Evolutionary conservation across 1,139 yeast genomes (phyloP), one percentile per base, ranked within the genome.

Genomic region (Saccharomyces uvarum): DNA sequence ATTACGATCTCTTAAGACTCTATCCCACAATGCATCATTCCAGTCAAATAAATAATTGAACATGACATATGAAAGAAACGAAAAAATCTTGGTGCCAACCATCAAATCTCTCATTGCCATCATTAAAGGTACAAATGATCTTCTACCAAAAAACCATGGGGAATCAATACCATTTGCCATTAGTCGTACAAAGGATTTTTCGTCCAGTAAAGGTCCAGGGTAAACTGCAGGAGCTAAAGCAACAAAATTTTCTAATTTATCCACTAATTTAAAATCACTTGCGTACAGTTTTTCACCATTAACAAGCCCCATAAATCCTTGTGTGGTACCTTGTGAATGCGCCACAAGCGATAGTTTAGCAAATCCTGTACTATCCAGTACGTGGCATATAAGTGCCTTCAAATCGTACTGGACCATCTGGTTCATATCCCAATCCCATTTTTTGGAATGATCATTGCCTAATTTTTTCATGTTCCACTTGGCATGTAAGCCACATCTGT

Each of bases 241-340:
- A 50, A 86, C 76, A 65, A 89, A 88, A 56, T 80, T 76, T 57
- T 83, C 84, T 24, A 93, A 69, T 59, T 82, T 82, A 2, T 73
- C 72, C 55, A 77, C 56, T 33, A 78, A 47, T 49, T 53, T 75
- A 38, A 79, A 80, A 27, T 73, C 70, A 53, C 80, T 76, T n/a
- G 51, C 53, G 46, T 65, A 66, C 1, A 68, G 48, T 14, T 60
- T 54, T 38, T 64, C 66, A 4, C 70, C 70, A 68, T 82, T 78
- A 49, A 74, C 73, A 38, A 84, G 69, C 1, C 84, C 78, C 64
- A 87, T 73, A 55, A 89, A 85, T 1, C 86, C 77, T 69, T 90
- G 96, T 0, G 97, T 82, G 3, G 97, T 89, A 1, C 98, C 98
- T 71, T 93, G 99, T 27, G 96, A 88, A 66, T 93, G 99, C 0